These are phyloP conservation scores for Oenanthe javanica DNA, from an alignment of 140 eudicot genomes.

Conservation along the genomic window DNA sequence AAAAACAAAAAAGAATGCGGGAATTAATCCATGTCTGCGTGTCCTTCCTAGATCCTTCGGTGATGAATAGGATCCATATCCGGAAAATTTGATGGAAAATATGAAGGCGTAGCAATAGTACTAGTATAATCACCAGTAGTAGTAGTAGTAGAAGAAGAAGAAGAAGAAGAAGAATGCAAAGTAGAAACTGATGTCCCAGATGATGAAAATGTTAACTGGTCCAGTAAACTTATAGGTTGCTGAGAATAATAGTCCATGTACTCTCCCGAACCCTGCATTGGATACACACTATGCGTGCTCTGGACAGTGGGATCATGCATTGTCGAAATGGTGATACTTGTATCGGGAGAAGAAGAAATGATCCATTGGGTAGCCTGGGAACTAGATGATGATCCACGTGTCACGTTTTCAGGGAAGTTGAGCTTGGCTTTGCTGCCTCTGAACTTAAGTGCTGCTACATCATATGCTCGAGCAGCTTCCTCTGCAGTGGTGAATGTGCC, in stretches of 20 bases:
- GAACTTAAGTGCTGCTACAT: constrained; percentile 10
- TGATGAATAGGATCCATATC: not conserved
- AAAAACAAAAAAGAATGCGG: not conserved
- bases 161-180: not conserved
- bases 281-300: not conserved
- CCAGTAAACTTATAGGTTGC: constrained; percentile 1
- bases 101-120: not conserved
- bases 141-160: not conserved
- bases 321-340: not conserved
- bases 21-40: not conserved
- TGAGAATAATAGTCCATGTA: not conserved
- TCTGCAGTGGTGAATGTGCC: constrained; percentile 10
- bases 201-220: not conserved
- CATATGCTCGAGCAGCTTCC: constrained; percentile 17
- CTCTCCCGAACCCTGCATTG: not conserved
- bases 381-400: not conserved
- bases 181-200: not conserved
- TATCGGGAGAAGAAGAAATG: not conserved
- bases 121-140: not conserved
- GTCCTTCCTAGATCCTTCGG: not conserved
- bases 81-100: not conserved
- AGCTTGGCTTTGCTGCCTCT: constrained; percentile 18
- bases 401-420: constrained; percentile 15
- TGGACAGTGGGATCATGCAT: not conserved
- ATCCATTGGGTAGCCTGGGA: not conserved